Percentiles rank a stretch among this genome's conserved stretches.
Conservation (phyloP, 805 yeast genomes). For the Spathaspora hagerdaliae region DNA sequence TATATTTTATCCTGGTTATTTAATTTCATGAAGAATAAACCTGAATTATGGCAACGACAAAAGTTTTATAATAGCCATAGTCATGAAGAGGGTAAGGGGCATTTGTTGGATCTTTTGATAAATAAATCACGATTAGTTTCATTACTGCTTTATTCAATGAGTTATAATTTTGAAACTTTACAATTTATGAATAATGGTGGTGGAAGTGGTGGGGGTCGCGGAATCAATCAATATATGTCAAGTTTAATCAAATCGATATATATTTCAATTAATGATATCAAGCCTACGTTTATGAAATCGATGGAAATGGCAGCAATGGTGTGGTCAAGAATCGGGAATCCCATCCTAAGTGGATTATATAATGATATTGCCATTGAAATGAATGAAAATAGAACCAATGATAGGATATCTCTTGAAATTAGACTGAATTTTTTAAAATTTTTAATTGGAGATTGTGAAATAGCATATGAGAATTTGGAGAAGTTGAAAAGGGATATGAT, state of each 20-base stretch:
- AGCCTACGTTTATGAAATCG: constrained; percentile 40
- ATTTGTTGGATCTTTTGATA: constrained; percentile 59
- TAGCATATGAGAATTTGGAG: constrained; percentile 32
- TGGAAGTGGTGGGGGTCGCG: constrained; percentile 22
- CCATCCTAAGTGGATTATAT: constrained; percentile 44
- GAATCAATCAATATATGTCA: constrained; percentile 45
- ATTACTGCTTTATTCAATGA: constrained; percentile 49
- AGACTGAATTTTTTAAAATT: constrained; percentile 37
- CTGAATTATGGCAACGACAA: constrained; percentile 46
- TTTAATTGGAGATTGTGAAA: constrained; percentile 37
- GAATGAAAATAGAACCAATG: constrained; percentile 33
- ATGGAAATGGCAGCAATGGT: constrained; percentile 43
- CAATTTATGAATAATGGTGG: constrained; percentile 55
- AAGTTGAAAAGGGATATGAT: constrained; percentile 18
- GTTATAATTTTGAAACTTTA: constrained; percentile 62
- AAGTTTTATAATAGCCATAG: constrained; percentile 36
- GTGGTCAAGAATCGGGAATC: constrained; percentile 53
- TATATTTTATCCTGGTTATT: constrained; percentile 72
- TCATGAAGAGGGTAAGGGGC: constrained; percentile 57
- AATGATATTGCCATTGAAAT: constrained; percentile 43
- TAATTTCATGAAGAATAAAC: constrained; percentile 65
- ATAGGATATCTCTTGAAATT: constrained; percentile 34
- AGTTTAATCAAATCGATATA: constrained; percentile 55
- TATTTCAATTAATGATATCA: constrained; percentile 46
- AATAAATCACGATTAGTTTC: constrained; percentile 50